Conservation (phyloP, 805 yeast genomes). For the Starmera quercuum region DNA sequence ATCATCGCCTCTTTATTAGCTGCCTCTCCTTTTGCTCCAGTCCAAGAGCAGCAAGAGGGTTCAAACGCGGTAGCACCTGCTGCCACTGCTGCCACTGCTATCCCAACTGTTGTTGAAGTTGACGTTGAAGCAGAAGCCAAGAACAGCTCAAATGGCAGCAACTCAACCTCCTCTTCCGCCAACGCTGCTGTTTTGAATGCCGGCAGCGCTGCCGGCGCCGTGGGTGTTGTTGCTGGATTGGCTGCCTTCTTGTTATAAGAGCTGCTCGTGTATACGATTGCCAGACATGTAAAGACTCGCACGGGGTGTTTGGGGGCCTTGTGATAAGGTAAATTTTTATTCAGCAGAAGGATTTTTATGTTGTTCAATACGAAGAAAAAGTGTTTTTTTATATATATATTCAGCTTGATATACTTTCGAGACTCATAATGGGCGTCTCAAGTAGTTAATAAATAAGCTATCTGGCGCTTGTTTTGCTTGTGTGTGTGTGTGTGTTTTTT, state of each 20-base stretch:
- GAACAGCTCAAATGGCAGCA: constrained; percentile 15
- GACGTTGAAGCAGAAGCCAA: constrained; percentile 9
- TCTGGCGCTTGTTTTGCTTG: too few relatives aligned
- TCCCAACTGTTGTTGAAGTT: neutral
- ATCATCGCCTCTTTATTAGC: constrained; percentile 21
- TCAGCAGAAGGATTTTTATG: too few relatives aligned
- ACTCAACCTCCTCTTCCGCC: constrained; percentile 16
- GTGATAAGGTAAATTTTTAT: too few relatives aligned
- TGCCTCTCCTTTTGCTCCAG: constrained; percentile 10
- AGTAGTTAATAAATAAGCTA: too few relatives aligned
- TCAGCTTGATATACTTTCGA: too few relatives aligned
- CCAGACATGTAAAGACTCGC: too few relatives aligned
- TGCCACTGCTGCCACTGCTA: neutral
- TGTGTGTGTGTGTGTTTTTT: too few relatives aligned
- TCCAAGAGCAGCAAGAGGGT: neutral
- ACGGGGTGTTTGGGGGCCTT: too few relatives aligned
- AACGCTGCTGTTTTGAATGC: constrained; percentile 13
- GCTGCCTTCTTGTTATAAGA: constrained; percentile 19
- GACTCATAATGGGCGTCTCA: too few relatives aligned
- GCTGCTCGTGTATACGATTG: too few relatives aligned
- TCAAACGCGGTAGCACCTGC: constrained; percentile 2
- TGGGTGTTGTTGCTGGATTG: constrained; percentile 16
- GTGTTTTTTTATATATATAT: too few relatives aligned
- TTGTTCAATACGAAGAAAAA: too few relatives aligned
- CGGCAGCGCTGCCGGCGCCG: constrained; percentile 15